These are phyloP conservation scores for Amanita thiersii DNA, from an alignment of 768 basidiomycete genomes.

Conservation along the genomic window DNA sequence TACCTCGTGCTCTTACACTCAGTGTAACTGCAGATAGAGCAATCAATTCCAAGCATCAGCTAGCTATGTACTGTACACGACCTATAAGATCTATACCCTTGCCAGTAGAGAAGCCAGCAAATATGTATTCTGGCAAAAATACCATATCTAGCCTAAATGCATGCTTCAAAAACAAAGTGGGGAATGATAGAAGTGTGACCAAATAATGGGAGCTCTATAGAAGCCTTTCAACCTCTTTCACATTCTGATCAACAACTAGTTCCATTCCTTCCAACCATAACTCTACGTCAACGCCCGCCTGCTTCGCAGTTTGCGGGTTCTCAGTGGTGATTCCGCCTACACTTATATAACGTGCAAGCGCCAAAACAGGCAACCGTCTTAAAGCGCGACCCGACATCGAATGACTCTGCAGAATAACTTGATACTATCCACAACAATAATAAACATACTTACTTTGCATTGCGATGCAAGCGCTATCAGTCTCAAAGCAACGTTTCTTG, in stretches of 20 bases:
- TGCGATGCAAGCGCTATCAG: constrained; percentile 62
- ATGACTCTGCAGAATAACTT: constrained; percentile 37
- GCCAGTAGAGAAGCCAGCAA: too few relatives aligned
- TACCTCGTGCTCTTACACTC: too few relatives aligned
- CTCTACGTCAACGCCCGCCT: constrained; percentile 38
- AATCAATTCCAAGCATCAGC: too few relatives aligned
- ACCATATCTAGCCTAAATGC: too few relatives aligned
- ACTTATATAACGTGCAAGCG: constrained; percentile 78
- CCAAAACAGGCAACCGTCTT: constrained; percentile 89
- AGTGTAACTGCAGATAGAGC: too few relatives aligned
- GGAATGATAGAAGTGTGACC: not conserved
- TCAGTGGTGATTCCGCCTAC: constrained; percentile 25
- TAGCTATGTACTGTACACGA: too few relatives aligned
- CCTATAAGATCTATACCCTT: too few relatives aligned
- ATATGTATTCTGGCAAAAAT: too few relatives aligned
- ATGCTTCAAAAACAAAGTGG: too few relatives aligned
- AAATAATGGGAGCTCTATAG: too few relatives aligned
- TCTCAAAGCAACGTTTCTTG: constrained; percentile 45
- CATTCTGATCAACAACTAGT: constrained; percentile 56
- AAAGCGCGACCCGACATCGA: constrained; percentile 91
- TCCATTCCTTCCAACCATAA: constrained; percentile 85
- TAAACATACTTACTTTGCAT: constrained; percentile 60
- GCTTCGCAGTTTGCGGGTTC: constrained; percentile 4
- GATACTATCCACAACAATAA: constrained; percentile 4
- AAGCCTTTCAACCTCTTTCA: constrained; percentile 42